These are phyloP conservation scores for Apiotrichum gamsii DNA, from an alignment of 1,284 basidiomycete genomes.

Conservation along the genomic window DNA sequence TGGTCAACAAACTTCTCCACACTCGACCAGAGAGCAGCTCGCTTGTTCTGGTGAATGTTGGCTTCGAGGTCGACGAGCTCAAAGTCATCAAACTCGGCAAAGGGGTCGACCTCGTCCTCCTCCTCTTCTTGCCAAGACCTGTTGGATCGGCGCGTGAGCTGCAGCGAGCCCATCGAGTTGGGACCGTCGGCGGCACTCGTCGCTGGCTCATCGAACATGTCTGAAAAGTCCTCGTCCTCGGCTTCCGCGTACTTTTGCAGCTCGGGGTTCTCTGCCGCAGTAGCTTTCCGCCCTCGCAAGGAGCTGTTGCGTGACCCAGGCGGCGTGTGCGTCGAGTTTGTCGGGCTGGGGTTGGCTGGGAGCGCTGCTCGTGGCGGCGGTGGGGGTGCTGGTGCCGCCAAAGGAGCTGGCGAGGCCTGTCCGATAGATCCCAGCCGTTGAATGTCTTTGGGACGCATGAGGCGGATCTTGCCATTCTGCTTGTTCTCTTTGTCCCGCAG, in stretches of 20 bases:
- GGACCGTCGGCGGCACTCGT: slow-evolving; percentile 48
- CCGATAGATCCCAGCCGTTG: slow-evolving; percentile 41
- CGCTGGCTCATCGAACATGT: slow-evolving; percentile 60
- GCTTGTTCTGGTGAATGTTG: slow-evolving; percentile 81
- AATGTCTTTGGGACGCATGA: slow-evolving; percentile 83
- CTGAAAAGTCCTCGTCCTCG: slow-evolving; percentile 80
- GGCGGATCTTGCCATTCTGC: slow-evolving; percentile 50
- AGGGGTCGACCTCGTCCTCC: slow-evolving; percentile 87
- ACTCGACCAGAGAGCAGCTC: slow-evolving; percentile 71
- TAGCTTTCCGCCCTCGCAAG: slow-evolving; percentile 21
- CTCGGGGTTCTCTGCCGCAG: slow-evolving; percentile 20
- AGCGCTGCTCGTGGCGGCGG: not conserved
- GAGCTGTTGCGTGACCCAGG: slow-evolving; percentile 37
- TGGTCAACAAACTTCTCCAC: slow-evolving; percentile 82
- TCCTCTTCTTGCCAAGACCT: slow-evolving; percentile 81
- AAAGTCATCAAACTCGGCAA: slow-evolving; percentile 83
- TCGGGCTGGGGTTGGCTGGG: slow-evolving; percentile 2
- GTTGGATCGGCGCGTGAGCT: slow-evolving; percentile 75
- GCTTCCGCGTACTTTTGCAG: slow-evolving; percentile 78
- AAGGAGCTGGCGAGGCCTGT: not conserved
- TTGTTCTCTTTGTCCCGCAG: slow-evolving; percentile 43
- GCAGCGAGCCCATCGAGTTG: slow-evolving; percentile 21
- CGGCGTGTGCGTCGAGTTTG: slow-evolving; percentile 20
- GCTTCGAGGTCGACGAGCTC: slow-evolving; percentile 80
- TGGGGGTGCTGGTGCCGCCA: not conserved